Evolutionary conservation across 352 stramenopile species (phyloP), one percentile per base, ranked within the genome.

Genomic region (Globisporangium alternatum): DNA sequence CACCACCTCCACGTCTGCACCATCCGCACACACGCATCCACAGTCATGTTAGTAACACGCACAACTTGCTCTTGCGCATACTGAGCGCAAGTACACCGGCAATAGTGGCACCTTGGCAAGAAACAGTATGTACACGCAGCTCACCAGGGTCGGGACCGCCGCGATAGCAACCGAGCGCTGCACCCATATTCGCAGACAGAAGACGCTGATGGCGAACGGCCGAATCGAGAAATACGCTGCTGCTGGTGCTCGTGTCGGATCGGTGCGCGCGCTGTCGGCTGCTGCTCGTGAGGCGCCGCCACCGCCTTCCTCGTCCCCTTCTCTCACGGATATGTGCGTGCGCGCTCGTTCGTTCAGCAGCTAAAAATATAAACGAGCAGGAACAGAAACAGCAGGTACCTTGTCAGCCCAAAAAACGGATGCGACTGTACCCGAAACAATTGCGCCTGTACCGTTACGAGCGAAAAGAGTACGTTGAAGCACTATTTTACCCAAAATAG

Each of bases 141-240:
- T 31, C 22, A 71, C 69, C 70, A 49, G 60, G 25, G 25, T 67
- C 65, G 21, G 66, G 64, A 19, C 62, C 66, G 54, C 62, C 66
- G 51, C 71, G 69, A 56, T 79, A 86, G 59, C 81, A 90, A 49
- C 80, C 80, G 56, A 90, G 74, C 22, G 76, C 64, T 60, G 77
- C 81, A 35, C 81, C 81, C 81, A 90, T 90, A 9, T 8, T 71
- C 25, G 41, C 56, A 17, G 30, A 48, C 5, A 39, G n/a, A n/a
- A 43, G 19, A 2, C 21, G 31, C 10, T 37, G 28, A 15, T 41
- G 30, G 13, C 8, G 35, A 21, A 7, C 12, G 22, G 22, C 19
- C 31, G 31, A 44, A 58, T 45, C 52, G 52, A 58, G 52, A 58
- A 58, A 45, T 58, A 45, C 8, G 17, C 17, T 15, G 49, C 19